Evolutionary conservation across 2,329 filamentous ascomycete species (phyloP), one percentile per base, ranked within the genome.

Genomic region (Tolypocladium ophioglossoides): DNA sequence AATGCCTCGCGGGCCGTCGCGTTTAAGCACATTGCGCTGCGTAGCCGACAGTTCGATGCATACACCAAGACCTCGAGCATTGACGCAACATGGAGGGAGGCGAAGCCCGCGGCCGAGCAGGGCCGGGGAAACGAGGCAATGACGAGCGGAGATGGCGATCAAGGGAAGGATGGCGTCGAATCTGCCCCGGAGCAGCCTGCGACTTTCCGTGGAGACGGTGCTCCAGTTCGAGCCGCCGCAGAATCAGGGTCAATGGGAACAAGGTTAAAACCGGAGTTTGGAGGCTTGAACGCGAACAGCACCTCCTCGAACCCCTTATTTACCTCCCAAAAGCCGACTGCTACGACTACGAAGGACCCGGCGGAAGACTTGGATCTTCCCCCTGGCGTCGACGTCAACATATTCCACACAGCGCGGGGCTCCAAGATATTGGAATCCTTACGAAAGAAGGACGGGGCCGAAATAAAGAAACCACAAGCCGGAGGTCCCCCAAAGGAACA

Each of bases 1-100:
- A 83, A 79, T 74, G 87, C 83, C 66, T 85, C 86, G 51, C 80
- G 84, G 56, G 80, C 80, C 37, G 78, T 91, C 57, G 86, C 85
- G 50, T 70, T 77, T 50, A 84, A 79, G 67, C 83, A 86, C 68
- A 66, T 80, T 50, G 80, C 79, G 55, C 72, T 86, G 52, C 75
- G 82, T 59, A 66, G 74, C 54, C 72, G 75, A 46, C 80, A 83
- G 67, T 65, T 81, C 53, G 76, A 80, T 56, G 71, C 69, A 46
- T 80, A 78, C 63, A 68, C 68, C 59, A 70, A 69, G 57, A 74
- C 73, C 4, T 78, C 76, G 38, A 77, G 71, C 54, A 68, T 77
- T 37, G 64, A 69, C 11, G 62, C 68, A 8, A 64, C 66, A 20
- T 57, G 75, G 51, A 69, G 67, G 54, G 64, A 61, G 10, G 49